Percentiles rank a stretch among this genome's conserved stretches.
Conservation (phyloP, 257 asterid species). For the Echites panduratus region DNA sequence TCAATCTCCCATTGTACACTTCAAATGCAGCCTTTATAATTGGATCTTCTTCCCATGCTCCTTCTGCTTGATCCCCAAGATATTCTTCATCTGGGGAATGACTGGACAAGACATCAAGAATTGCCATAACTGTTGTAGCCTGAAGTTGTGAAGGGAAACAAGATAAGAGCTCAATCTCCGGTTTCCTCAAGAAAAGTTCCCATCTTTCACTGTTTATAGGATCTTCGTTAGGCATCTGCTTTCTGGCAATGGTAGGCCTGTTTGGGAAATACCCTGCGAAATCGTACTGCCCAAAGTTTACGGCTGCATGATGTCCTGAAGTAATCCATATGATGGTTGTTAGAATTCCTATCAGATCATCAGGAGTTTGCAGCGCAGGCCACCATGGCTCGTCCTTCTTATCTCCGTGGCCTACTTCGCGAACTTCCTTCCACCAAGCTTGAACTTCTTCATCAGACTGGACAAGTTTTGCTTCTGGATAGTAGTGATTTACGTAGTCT, state of each 20-base stretch:
- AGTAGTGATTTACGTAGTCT: conserved; percentile 51
- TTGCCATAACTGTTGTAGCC: conserved; percentile 43
- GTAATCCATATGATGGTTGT: conserved; percentile 68
- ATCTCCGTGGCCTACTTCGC: conserved; percentile 60
- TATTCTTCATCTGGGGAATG: conserved; percentile 91
- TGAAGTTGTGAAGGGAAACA: conserved; percentile 66
- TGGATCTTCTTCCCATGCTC: conserved; percentile 39
- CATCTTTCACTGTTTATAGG: conserved; percentile 35
- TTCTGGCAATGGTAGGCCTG: conserved; percentile 58
- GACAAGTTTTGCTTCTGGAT: conserved; percentile 29
- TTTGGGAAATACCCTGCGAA: conserved; percentile 68
- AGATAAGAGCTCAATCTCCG: conserved; percentile 46
- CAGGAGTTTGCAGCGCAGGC: conserved; percentile 49
- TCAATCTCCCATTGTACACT: conserved; percentile 38
- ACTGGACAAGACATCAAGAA: conserved; percentile 55
- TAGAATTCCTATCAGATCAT: conserved; percentile 41
- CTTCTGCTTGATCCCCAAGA: conserved; percentile 35
- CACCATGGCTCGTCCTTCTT: conserved; percentile 76
- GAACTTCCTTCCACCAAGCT: conserved; percentile 76
- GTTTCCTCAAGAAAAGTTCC: conserved; percentile 41
- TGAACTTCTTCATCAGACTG: conserved; percentile 56
- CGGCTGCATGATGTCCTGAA: conserved; percentile 82
- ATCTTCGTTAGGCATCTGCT: conserved; percentile 57
- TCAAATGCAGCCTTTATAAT: conserved; percentile 43
- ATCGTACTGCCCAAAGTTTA: conserved; percentile 70